Conservation (phyloP, 306 rosid genomes). For the Astragalus glycyphyllos region DNA sequence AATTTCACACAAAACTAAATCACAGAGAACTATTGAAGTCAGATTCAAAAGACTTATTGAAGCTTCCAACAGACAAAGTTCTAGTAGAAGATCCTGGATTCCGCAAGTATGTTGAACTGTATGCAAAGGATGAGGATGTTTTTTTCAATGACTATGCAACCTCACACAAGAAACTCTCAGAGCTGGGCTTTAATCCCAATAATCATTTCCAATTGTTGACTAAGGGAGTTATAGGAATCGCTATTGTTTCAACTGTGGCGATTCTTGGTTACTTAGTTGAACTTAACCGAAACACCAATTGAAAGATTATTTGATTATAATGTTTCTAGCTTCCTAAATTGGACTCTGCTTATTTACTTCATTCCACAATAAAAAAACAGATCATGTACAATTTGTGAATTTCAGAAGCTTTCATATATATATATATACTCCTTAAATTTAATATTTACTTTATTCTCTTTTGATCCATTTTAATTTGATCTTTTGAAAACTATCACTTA, state of each 20-base stretch:
- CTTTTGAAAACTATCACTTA: not conserved
- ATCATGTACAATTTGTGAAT: not conserved
- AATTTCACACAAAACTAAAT: not conserved
- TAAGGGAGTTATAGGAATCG: conserved; percentile 42
- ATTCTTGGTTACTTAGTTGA: conserved; percentile 60
- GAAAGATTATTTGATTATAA: not conserved
- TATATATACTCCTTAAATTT: not conserved
- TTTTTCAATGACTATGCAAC: conserved; percentile 74
- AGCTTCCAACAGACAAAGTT: conserved; percentile 78
- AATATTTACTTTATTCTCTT: not conserved
- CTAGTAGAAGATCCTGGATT: conserved; percentile 65
- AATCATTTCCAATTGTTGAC: conserved; percentile 30
- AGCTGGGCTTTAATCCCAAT: conserved; percentile 61
- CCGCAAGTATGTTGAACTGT: conserved; percentile 57
- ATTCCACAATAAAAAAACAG: not conserved
- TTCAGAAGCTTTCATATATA: not conserved
- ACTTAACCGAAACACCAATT: conserved; percentile 45
- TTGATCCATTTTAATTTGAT: not conserved
- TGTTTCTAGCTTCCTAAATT: not conserved
- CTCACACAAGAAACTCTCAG: conserved; percentile 88
- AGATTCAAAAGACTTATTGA: conserved; percentile 52
- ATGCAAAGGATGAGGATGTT: conserved; percentile 70
- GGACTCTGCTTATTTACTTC: not conserved
- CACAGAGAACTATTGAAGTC: conserved; percentile 62
- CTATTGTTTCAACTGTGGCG: conserved; percentile 56